These are phyloP conservation scores for Spergularia marina DNA, from an alignment of 148 eudicot genomes.

Conservation along the genomic window DNA sequence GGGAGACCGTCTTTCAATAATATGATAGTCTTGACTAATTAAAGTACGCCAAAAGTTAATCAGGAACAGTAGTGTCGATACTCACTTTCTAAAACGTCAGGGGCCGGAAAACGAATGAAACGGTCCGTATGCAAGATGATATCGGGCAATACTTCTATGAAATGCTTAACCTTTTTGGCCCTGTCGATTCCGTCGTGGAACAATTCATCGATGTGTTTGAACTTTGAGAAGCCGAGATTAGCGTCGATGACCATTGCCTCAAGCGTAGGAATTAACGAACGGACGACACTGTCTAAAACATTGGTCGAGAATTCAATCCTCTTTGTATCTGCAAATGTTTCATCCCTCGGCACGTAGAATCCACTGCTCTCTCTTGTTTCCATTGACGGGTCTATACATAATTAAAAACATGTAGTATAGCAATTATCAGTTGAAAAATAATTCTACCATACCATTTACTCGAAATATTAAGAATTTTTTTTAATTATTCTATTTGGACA, in stretches of 20 bases:
- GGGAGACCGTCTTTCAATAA: no score
- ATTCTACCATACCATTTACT: no score
- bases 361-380: conserved; percentile 20
- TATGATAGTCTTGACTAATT: background rate
- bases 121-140: conserved; percentile 12
- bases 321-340: conserved; percentile 40
- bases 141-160: conserved; percentile 16
- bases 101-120: conserved; percentile 40
- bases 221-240: conserved; percentile 24
- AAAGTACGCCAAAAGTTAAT: conserved; percentile 14
- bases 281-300: conserved; percentile 22
- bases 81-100: conserved; percentile 39
- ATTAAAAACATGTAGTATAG: no score
- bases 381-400: conserved; percentile 21
- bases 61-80: background rate
- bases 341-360: conserved; percentile 48
- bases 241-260: conserved; percentile 24
- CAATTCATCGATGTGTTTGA: conserved; percentile 26
- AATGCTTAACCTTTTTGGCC: conserved; percentile 13
- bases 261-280: conserved; percentile 30
- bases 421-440: no score
- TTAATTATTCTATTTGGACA: no score
- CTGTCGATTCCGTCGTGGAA: conserved; percentile 26
- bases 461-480: no score
- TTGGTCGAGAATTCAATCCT: conserved; percentile 27